Conservation (phyloP, 1,139 yeast species). For the Sugiyamaella japonica region DNA sequence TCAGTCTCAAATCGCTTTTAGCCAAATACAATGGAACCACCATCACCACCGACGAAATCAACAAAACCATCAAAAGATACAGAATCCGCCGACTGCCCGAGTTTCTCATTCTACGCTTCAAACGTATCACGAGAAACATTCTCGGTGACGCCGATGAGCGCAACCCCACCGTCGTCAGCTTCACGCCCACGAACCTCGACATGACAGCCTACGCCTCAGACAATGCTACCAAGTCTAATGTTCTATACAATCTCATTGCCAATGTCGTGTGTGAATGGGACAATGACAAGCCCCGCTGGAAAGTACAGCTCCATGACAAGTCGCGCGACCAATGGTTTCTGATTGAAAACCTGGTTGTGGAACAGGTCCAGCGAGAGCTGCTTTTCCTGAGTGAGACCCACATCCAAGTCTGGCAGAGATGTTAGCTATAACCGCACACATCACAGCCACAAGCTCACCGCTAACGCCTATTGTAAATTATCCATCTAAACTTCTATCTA, state of each 20-base stretch:
- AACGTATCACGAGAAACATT: slow-evolving; percentile 48
- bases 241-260: slow-evolving; percentile 49
- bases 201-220: slow-evolving; percentile 41
- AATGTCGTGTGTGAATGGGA: slow-evolving; percentile 52
- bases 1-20: slow-evolving; percentile 50
- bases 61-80: slow-evolving; percentile 44
- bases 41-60: slow-evolving; percentile 31
- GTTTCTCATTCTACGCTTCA: slow-evolving; percentile 55
- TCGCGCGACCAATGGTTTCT: slow-evolving; percentile 55
- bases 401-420: slow-evolving; percentile 65
- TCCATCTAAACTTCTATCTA: background rate
- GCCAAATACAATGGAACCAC: slow-evolving; percentile 48
- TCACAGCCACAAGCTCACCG: too few relatives aligned
- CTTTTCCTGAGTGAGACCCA: slow-evolving; percentile 63
- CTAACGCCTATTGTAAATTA: too few relatives aligned
- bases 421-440: too few relatives aligned
- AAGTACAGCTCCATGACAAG: slow-evolving; percentile 51
- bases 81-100: slow-evolving; percentile 52
- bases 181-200: slow-evolving; percentile 49
- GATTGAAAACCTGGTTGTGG: slow-evolving; percentile 53
- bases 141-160: slow-evolving; percentile 43
- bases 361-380: slow-evolving; percentile 54
- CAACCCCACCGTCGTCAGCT: slow-evolving; percentile 66
- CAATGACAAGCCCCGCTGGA: slow-evolving; percentile 44
- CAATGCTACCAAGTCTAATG: slow-evolving; percentile 7